These are phyloP conservation scores for Exobasidium rhododendri DNA, from an alignment of 1,284 basidiomycete genomes.

Conservation along the genomic window DNA sequence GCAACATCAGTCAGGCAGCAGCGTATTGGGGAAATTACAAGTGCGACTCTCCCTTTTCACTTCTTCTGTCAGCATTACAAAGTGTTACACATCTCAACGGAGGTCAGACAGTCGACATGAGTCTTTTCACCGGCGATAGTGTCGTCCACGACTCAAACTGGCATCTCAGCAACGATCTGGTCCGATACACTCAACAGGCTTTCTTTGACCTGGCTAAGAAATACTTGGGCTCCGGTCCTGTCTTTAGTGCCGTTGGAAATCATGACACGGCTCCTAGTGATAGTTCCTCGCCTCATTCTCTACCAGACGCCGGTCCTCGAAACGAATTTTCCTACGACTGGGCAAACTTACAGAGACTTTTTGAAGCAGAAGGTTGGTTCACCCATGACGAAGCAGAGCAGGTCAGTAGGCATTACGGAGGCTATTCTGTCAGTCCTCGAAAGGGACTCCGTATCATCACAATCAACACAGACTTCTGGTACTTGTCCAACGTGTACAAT, in stretches of 20 bases:
- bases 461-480: slow-evolving; percentile 66
- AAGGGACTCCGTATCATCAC: slow-evolving; percentile 72
- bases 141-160: slow-evolving; percentile 59
- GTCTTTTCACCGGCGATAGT: slow-evolving; percentile 72
- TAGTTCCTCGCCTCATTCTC: slow-evolving; percentile 28
- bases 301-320: slow-evolving; percentile 35
- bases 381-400: slow-evolving; percentile 62
- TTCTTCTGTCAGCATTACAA: slow-evolving; percentile 65
- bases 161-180: slow-evolving; percentile 46
- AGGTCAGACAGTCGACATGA: slow-evolving; percentile 65
- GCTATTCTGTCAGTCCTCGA: slow-evolving; percentile 67
- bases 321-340: slow-evolving; percentile 49
- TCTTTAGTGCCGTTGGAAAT: slow-evolving; percentile 51
- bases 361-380: slow-evolving; percentile 65
- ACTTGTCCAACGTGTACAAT: slow-evolving; percentile 64
- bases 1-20: slow-evolving; percentile 36
- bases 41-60: slow-evolving; percentile 69
- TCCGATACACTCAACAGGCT: slow-evolving; percentile 49
- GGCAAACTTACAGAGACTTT: slow-evolving; percentile 38
- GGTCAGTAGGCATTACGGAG: slow-evolving; percentile 70
- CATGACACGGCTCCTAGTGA: slow-evolving; percentile 50
- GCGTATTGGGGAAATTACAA: slow-evolving; percentile 51
- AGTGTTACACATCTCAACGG: slow-evolving; percentile 68
- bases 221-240: slow-evolving; percentile 39
- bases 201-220: slow-evolving; percentile 41